Evolutionary conservation across 2,329 filamentous ascomycete species (phyloP).

Genomic region (Colletotrichum spinosum): DNA sequence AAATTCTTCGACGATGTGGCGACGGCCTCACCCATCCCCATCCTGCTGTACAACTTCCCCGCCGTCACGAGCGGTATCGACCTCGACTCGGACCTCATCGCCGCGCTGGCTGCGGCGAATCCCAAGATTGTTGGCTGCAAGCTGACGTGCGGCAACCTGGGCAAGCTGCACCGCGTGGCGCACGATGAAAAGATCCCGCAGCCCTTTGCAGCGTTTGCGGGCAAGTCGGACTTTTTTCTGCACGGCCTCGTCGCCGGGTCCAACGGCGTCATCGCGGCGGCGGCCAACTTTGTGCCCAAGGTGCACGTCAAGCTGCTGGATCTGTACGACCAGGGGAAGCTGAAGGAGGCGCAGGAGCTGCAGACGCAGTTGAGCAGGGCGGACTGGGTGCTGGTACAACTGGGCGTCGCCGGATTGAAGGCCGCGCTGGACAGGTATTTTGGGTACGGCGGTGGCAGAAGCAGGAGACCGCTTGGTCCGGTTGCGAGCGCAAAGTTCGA

Average conservation of each 20-base stretch:
- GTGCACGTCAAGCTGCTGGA: constrained; percentile 50
- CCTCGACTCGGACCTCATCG: constrained; percentile 72
- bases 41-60: constrained; percentile 77
- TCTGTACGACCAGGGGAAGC: constrained; percentile 47
- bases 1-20: constrained; percentile 71
- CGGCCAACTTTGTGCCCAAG: constrained; percentile 53
- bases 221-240: constrained; percentile 56
- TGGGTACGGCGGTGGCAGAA: constrained; percentile 39
- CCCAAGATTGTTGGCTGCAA: constrained; percentile 74
- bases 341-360: constrained; percentile 49
- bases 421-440: constrained; percentile 41
- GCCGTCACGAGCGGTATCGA: constrained; percentile 76
- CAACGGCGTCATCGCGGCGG: constrained; percentile 54
- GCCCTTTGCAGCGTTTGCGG: constrained; percentile 50
- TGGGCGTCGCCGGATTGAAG: constrained; percentile 45
- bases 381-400: constrained; percentile 46
- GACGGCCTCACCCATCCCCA: constrained; percentile 60
- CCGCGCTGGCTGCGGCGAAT: constrained; percentile 59
- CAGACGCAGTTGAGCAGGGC: constrained; percentile 47
- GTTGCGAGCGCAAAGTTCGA: constrained; percentile 40
- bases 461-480: constrained; percentile 42
- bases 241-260: constrained; percentile 53
- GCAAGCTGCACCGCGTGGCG: constrained; percentile 64
- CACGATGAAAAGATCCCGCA: constrained; percentile 27
- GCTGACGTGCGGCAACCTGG: constrained; percentile 73